These are phyloP conservation scores for Penicillium sp. DNA, from an alignment of 2,329 filamentous ascomycete species.

Conservation along the genomic window DNA sequence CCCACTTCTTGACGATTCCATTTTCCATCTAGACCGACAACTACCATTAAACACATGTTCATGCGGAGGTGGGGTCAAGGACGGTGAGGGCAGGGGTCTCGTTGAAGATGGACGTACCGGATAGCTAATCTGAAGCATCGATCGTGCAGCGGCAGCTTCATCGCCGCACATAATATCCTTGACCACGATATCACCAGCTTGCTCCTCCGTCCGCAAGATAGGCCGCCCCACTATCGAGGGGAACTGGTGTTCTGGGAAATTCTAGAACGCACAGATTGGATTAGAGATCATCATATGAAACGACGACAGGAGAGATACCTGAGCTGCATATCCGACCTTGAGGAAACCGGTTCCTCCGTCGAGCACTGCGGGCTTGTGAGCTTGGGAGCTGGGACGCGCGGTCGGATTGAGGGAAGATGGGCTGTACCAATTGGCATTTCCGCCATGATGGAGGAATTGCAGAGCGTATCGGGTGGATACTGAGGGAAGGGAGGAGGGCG, in stretches of 20 bases:
- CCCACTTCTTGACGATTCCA: slow-evolving; percentile 98
- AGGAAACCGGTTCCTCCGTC: slow-evolving; percentile 99
- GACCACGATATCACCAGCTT: slow-evolving; percentile 65
- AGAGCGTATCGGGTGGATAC: slow-evolving; percentile 3
- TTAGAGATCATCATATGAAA: slow-evolving; percentile 5
- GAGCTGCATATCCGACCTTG: slow-evolving; percentile 97
- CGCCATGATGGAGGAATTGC: slow-evolving; percentile 36
- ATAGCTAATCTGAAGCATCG: slow-evolving; percentile 97
- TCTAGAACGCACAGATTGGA: slow-evolving; percentile 50
- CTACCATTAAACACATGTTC: neutral
- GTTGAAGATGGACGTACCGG: slow-evolving; percentile 53
- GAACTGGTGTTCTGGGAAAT: slow-evolving; percentile 98
- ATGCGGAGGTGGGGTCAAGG: too few species aligned
- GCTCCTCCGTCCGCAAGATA: slow-evolving; percentile 92
- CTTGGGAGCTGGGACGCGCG: slow-evolving; percentile 25
- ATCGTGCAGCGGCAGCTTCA: slow-evolving; percentile 89
- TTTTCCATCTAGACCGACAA: slow-evolving; percentile 74
- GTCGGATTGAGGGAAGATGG: slow-evolving; percentile 13
- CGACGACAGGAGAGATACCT: slow-evolving; percentile 46
- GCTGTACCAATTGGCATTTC: slow-evolving; percentile 47
- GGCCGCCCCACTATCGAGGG: slow-evolving; percentile 96
- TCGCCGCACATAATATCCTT: slow-evolving; percentile 99
- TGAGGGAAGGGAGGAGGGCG: slow-evolving; percentile 11
- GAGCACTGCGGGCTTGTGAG: slow-evolving; percentile 63
- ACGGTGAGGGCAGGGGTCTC: slow-evolving; percentile 1